Evolutionary conservation across 2,329 filamentous ascomycete genomes (phyloP).

Genomic region (Cordyceps militaris): DNA sequence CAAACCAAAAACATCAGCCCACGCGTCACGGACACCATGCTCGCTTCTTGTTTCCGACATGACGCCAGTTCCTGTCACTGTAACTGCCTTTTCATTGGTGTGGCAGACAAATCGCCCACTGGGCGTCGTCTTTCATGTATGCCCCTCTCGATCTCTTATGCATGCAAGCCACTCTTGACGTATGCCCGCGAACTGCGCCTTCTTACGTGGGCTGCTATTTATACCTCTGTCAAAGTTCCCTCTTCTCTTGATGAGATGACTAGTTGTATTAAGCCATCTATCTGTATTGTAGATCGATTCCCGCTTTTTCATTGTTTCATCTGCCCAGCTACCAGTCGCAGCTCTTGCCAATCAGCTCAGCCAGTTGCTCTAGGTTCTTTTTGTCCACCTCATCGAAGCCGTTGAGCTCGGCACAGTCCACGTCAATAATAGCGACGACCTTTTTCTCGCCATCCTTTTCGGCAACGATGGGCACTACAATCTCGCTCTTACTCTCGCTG

Average conservation of each 20-base stretch:
- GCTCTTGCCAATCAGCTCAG: constrained; percentile 47
- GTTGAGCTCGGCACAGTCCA: constrained; percentile 61
- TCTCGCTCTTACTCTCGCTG: constrained; percentile 66
- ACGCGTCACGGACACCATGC: not conserved
- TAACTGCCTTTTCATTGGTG: not conserved
- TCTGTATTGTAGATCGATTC: not conserved
- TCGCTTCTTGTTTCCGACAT: not conserved
- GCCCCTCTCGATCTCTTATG: constrained; percentile 6
- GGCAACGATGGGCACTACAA: constrained; percentile 66
- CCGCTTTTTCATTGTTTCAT: not conserved
- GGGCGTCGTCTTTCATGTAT: not conserved
- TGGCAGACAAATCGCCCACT: not conserved
- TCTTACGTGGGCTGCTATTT: constrained; percentile 7
- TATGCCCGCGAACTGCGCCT: not conserved
- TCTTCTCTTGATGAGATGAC: not conserved
- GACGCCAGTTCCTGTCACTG: no score
- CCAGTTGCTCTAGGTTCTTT: constrained; percentile 58
- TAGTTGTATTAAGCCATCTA: not conserved
- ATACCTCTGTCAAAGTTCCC: not conserved
- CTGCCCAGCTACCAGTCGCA: constrained; percentile 57
- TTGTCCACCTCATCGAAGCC: constrained; percentile 67
- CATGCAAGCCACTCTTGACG: constrained; percentile 1
- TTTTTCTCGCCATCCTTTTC: constrained; percentile 28
- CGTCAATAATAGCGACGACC: constrained; percentile 69
- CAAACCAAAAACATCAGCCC: not conserved